Conservation (phyloP, 176 grass and related monocot genomes). For the Elymus sibiricus region DNA sequence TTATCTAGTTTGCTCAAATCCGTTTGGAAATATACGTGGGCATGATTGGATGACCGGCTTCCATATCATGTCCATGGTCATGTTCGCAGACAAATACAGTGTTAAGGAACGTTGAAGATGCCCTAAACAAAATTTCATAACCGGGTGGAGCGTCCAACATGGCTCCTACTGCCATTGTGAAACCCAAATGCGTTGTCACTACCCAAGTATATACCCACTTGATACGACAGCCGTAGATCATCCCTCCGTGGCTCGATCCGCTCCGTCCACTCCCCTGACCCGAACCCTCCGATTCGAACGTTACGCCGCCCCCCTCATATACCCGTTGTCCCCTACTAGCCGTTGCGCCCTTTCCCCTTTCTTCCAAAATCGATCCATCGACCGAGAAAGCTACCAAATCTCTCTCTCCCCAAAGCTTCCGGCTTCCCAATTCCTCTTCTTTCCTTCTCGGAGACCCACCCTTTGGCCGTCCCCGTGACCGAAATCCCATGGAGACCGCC, state of each 20-base stretch:
- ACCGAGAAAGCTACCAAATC: not conserved
- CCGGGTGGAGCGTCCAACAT: too few relatives aligned
- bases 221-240: not conserved
- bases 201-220: not conserved
- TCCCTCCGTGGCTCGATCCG: not conserved
- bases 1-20: too few relatives aligned
- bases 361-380: not conserved
- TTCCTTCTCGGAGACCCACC: not conserved
- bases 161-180: not conserved
- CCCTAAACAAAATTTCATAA: too few relatives aligned
- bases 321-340: conserved; percentile 23
- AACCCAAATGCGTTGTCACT: not conserved
- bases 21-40: too few relatives aligned
- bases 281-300: conserved; percentile 21
- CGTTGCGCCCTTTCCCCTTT: conserved; percentile 27
- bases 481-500: conserved; percentile 23
- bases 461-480: not conserved
- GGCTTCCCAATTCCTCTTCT: not conserved
- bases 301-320: not conserved
- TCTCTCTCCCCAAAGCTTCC: not conserved
- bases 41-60: too few relatives aligned
- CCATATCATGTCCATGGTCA: too few relatives aligned
- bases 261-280: not conserved
- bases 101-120: too few relatives aligned
- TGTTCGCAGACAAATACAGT: too few relatives aligned